A percentile compares a stretch with the other conserved stretches of the same genome.
phyloP scores from a whole-genome alignment of 345 rosid species.

The Eutrema japonicum region DNA sequence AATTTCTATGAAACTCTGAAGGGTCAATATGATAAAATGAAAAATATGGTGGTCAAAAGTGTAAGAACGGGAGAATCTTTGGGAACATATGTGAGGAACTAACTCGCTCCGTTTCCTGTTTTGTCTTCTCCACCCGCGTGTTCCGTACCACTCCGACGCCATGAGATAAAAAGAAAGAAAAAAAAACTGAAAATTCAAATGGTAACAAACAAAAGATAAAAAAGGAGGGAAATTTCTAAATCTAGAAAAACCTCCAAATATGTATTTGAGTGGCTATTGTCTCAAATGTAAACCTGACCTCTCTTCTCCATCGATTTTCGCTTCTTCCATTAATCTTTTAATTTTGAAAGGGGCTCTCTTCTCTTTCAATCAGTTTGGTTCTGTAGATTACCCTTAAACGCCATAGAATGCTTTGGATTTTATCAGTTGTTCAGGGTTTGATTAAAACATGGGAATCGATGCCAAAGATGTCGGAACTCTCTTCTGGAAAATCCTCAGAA shows the following conservation, averaged over 20 bases:
- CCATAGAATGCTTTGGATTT: conserved; percentile 6
- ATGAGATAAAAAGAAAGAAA: too few relatives aligned
- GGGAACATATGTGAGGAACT: too few relatives aligned
- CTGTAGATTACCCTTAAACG: conserved; percentile 13
- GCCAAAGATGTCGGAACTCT: conserved; percentile 50
- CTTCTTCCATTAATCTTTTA: background rate
- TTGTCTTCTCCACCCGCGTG: too few relatives aligned
- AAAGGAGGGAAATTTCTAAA: background rate
- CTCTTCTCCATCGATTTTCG: conserved; percentile 7
- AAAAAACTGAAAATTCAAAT: too few relatives aligned
- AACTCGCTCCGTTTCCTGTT: too few relatives aligned
- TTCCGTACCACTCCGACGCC: too few relatives aligned
- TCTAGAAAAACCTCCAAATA: background rate
- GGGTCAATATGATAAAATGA: too few relatives aligned
- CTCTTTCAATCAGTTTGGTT: conserved; percentile 10
- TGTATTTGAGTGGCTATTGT: conserved; percentile 6
- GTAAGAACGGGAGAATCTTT: too few relatives aligned
- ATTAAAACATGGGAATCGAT: conserved; percentile 48
- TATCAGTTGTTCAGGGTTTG: background rate
- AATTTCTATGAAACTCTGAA: too few relatives aligned
- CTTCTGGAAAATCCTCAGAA: conserved; percentile 45
- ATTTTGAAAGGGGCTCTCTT: conserved; percentile 46
- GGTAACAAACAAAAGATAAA: too few relatives aligned
- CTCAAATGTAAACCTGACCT: conserved; percentile 26
- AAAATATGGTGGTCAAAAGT: too few relatives aligned